These are phyloP conservation scores for Magnolia officinalis DNA, from an alignment of 164 flowering plant species.

Conservation along the genomic window DNA sequence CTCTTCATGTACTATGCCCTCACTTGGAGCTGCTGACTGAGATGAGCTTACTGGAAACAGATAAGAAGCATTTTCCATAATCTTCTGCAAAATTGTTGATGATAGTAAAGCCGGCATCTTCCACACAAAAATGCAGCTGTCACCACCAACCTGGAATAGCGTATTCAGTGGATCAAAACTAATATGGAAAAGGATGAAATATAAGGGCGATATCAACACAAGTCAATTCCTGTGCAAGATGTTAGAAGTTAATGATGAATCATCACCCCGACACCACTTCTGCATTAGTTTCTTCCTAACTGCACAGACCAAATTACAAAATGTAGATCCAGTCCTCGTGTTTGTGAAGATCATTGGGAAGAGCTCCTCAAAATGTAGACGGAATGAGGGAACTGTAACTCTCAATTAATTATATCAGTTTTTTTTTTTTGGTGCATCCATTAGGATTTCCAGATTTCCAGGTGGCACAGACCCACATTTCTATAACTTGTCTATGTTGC, in stretches of 20 bases:
- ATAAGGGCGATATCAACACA: background rate
- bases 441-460: too few species aligned
- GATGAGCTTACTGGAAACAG: constrained; percentile 29
- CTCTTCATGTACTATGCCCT: constrained; percentile 22
- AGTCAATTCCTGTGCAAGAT: background rate
- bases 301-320: background rate
- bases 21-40: constrained; percentile 21
- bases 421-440: too few species aligned
- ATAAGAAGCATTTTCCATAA: constrained; percentile 32
- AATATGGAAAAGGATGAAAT: background rate
- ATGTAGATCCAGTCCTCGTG: background rate
- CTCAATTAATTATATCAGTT: background rate
- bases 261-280: background rate
- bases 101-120: constrained; percentile 46
- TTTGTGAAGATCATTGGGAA: background rate
- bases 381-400: background rate
- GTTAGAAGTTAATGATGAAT: background rate
- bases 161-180: constrained; percentile 1
- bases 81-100: constrained; percentile 45
- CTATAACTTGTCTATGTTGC: too few species aligned
- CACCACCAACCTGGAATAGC: constrained; percentile 54
- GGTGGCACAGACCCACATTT: too few species aligned
- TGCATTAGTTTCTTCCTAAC: background rate
- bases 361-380: background rate
- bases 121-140: constrained; percentile 79